Evolutionary conservation across 306 rosid genomes (phyloP).

Genomic region (Trichosanthes truncata): DNA sequence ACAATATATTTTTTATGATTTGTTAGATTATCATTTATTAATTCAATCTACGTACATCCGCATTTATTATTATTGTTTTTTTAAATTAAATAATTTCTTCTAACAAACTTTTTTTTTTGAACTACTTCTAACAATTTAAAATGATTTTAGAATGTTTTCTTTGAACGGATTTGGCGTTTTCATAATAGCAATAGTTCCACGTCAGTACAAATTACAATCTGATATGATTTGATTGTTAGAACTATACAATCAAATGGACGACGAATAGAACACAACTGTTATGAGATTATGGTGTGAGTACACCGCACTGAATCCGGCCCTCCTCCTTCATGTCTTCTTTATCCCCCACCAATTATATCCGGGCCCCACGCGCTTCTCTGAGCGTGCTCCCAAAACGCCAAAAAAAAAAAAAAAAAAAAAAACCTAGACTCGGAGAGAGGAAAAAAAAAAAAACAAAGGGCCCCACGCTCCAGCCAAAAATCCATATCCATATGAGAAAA

Average conservation of each 20-base stretch:
- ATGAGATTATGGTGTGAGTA: not conserved
- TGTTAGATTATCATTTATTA: too few relatives aligned
- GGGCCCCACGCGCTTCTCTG: slow-evolving; percentile 11
- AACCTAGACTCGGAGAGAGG: not conserved
- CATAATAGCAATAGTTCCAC: not conserved
- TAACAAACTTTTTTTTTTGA: too few relatives aligned
- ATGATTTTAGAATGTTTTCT: not conserved
- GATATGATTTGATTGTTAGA: not conserved
- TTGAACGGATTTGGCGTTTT: not conserved
- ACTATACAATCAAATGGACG: not conserved
- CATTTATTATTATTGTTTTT: too few relatives aligned
- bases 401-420: not conserved
- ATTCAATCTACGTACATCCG: too few relatives aligned
- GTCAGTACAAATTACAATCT: not conserved
- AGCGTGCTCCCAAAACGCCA: slow-evolving; percentile 1
- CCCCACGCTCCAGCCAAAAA: not conserved
- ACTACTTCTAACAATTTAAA: too few relatives aligned
- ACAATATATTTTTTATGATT: too few relatives aligned
- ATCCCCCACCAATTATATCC: slow-evolving; percentile 3
- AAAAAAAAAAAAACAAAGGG: not conserved
- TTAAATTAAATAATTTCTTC: too few relatives aligned
- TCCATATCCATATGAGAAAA: not conserved
- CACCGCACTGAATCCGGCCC: slow-evolving; percentile 8
- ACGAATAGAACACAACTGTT: not conserved
- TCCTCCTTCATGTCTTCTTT: not conserved